phyloP scores from a whole-genome alignment of 140 eudicot species.

The Cichorium intybus region DNA sequence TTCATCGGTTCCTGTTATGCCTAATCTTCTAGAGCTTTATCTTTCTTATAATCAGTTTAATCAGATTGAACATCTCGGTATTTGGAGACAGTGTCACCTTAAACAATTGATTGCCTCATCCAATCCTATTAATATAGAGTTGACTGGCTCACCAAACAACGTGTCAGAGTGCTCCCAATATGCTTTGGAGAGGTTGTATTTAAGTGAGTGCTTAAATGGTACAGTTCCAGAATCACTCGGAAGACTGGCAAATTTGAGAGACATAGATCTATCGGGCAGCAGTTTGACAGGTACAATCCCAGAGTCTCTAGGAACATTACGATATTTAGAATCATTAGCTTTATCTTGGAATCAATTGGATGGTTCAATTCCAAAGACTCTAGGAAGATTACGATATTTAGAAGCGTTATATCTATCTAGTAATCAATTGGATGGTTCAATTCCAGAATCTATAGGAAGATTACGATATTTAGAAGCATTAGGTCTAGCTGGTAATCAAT shows the following conservation, averaged over 20 bases:
- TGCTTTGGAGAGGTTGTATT: neutral
- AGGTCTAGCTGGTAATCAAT: neutral
- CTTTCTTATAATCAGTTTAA: neutral
- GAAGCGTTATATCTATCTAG: too few species aligned
- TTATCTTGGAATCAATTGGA: too few species aligned
- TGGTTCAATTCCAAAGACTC: too few species aligned
- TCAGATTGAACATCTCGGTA: neutral
- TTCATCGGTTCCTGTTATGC: neutral
- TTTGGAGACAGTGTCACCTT: neutral
- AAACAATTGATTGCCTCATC: neutral
- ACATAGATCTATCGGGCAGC: neutral
- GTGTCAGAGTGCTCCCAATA: too few species aligned
- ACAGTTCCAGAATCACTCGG: neutral
- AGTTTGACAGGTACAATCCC: conserved; percentile 4
- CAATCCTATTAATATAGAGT: neutral
- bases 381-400: too few species aligned
- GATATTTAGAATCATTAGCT: too few species aligned
- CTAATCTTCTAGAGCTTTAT: too few species aligned
- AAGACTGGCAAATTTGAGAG: neutral
- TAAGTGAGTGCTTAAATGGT: neutral
- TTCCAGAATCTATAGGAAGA: too few species aligned
- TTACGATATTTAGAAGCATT: neutral
- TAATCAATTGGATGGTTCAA: too few species aligned
- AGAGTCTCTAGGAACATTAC: too few species aligned
- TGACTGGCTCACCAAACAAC: neutral